Base-by-base conservation (phyloP, 768 basidiomycete species). In the Podaxis carcinomalis region DNA sequence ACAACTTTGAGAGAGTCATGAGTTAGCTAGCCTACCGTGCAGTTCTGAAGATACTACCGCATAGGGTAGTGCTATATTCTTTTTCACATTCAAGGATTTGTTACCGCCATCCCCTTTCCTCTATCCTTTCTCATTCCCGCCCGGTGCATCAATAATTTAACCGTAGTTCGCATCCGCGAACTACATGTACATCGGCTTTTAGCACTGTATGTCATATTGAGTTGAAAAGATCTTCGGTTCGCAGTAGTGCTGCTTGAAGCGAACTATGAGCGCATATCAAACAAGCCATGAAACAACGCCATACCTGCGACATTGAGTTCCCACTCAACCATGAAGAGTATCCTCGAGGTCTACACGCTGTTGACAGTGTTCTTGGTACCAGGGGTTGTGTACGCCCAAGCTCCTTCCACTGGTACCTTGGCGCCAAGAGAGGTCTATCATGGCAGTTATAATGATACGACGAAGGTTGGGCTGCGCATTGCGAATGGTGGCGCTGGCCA, bases 401-500 rank as follows among this genome's bases (percentile, higher is more conserved):
- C 51, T n/a, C 10, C n/a, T 23, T 16, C 39, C 36, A 23, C 36
- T 13, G 36, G 35, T 46, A 50, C 55, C 11, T 28, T 63, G n/a
- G 25, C 14, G 3, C 70, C 72, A 2, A 64, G 66, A 50, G 73
- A 57, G 1, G 69, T 75, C 10, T 83, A 83, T 63, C 70, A 78
- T 40, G 82, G 79, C 1, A 74, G 77, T 5, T 75, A 74, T 61
- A 58, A 64, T 13, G 64, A 67, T 4, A 68, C 73, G 7, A 68
- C 63, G 19, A 63, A 74, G 1, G 69, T 81, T n/a, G 68, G 71
- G 19, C 63, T 83, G 54, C 77, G 81, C 35, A 78, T 83, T 35
- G 77, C 75, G 4, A 82, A 79, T 61, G 82, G 82, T 10, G 80
- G 80, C 21, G 80, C 74, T 53, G 83, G 83, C 0, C 82, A 83